Evolutionary conservation across 2,329 filamentous ascomycete genomes (phyloP).

Genomic region (Incumbomyces lentus): DNA sequence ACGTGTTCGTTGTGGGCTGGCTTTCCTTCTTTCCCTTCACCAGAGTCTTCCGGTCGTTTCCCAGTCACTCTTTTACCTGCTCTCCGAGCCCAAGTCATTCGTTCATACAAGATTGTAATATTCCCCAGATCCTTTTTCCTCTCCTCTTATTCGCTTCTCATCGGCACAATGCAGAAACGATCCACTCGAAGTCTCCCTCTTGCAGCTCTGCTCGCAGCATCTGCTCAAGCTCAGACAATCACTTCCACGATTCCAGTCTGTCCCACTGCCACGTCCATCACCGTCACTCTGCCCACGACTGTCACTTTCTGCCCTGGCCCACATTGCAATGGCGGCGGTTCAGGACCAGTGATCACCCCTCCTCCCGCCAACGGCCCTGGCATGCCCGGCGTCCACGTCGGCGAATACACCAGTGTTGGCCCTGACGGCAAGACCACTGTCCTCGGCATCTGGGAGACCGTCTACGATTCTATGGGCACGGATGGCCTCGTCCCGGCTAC

Average conservation of each 20-base stretch:
- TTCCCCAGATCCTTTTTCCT: background rate
- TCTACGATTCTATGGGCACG: slow-evolving; percentile 20
- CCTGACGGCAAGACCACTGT: slow-evolving; percentile 16
- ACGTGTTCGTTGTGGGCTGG: background rate
- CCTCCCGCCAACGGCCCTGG: slow-evolving; percentile 8
- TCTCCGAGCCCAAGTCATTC: slow-evolving; percentile 1
- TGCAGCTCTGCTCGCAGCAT: slow-evolving; percentile 14
- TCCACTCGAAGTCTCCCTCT: slow-evolving; percentile 4
- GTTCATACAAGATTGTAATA: slow-evolving; percentile 3
- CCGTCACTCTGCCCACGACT: slow-evolving; percentile 18
- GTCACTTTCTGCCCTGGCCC: slow-evolving; percentile 16
- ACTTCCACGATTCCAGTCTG: slow-evolving; percentile 19
- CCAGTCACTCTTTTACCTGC: slow-evolving; percentile 5
- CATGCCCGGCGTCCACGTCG: slow-evolving; percentile 9
- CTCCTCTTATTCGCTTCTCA: slow-evolving; percentile 10
- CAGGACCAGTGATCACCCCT: slow-evolving; percentile 13
- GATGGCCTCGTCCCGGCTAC: slow-evolving; percentile 17
- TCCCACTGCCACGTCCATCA: slow-evolving; percentile 18
- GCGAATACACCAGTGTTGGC: slow-evolving; percentile 17
- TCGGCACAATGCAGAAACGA: slow-evolving; percentile 11
- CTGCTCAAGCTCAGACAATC: slow-evolving; percentile 19
- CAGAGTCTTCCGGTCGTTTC: slow-evolving; percentile 4
- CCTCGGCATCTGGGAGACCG: slow-evolving; percentile 21
- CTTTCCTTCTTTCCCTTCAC: background rate
- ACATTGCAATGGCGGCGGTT: slow-evolving; percentile 9